Evolutionary conservation across 345 rosid genomes (phyloP).

Genomic region (Salix exigua): DNA sequence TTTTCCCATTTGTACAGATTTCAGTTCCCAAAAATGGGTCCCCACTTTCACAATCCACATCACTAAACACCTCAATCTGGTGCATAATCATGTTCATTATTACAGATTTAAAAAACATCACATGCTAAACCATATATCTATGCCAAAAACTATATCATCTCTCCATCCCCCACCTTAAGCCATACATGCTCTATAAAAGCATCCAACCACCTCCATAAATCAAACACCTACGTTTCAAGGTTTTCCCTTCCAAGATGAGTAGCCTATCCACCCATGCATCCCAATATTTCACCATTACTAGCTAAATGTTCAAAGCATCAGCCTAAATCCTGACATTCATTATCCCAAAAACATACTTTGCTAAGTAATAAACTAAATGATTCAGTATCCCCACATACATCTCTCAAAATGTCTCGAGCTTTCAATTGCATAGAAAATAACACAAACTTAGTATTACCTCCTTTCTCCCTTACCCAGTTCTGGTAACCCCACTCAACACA

Average conservation of each 20-base stretch:
- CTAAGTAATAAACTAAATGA: not conserved
- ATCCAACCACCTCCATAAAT: not conserved
- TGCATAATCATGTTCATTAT: not conserved
- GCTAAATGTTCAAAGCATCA: not conserved
- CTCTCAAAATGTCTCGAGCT: not conserved
- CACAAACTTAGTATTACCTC: not conserved
- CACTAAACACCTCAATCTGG: not conserved
- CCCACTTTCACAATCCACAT: not conserved
- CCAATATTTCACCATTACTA: not conserved
- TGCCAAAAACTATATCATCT: not conserved
- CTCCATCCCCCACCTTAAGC: not conserved
- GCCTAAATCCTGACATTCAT: not conserved
- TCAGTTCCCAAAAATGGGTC: not conserved
- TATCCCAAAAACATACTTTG: not conserved
- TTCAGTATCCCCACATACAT: not conserved
- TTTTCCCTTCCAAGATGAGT: not conserved
- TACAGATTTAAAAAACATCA: not conserved
- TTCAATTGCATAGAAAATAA: not conserved
- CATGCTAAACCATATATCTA: not conserved
- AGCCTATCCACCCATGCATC: not conserved
- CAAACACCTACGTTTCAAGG: not conserved
- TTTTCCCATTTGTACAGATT: not conserved
- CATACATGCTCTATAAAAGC: not conserved
- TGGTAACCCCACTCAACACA: not conserved
- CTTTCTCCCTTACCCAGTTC: not conserved